phyloP scores from a whole-genome alignment of 2,329 filamentous ascomycete genomes.

The Endoconidiophora polonica region DNA sequence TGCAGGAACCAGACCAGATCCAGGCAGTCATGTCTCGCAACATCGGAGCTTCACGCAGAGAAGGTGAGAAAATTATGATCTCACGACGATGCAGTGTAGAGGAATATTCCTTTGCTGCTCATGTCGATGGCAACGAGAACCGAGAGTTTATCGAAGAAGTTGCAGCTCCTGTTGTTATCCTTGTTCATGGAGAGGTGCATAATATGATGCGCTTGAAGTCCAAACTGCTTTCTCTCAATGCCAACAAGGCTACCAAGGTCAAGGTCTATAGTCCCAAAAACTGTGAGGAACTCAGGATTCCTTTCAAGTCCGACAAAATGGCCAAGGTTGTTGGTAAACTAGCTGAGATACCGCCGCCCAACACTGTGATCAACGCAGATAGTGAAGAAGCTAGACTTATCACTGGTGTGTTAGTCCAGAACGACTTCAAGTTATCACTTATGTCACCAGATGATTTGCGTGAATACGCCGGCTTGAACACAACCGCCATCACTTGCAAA shows the following conservation, averaged over 20 bases:
- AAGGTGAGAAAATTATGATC: constrained; percentile 80
- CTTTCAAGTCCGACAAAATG: constrained; percentile 87
- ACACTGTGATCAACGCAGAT: constrained; percentile 19
- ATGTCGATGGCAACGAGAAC: constrained; percentile 92
- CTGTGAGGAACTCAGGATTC: constrained; percentile 85
- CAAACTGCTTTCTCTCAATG: constrained; percentile 82
- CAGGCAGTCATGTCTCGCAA: constrained; percentile 78
- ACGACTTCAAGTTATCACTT: constrained; percentile 90
- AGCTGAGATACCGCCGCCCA: constrained; percentile 60
- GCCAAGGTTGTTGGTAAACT: constrained; percentile 93
- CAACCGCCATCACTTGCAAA: constrained; percentile 83
- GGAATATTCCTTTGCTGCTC: constrained; percentile 89
- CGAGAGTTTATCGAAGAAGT: constrained; percentile 94
- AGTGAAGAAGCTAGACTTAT: constrained; percentile 37
- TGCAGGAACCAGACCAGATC: constrained; percentile 89
- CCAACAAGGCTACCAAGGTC: constrained; percentile 60
- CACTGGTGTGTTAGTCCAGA: constrained; percentile 84
- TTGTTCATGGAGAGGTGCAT: constrained; percentile 92
- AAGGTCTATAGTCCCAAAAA: constrained; percentile 92
- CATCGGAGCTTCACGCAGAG: constrained; percentile 42
- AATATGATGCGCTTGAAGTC: constrained; percentile 97
- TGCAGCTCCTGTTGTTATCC: constrained; percentile 70
- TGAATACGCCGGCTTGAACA: constrained; percentile 93
- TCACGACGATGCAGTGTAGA: constrained; percentile 83
- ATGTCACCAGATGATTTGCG: constrained; percentile 94